Percentiles rank a stretch among this genome's conserved stretches.
Conservation (phyloP, 768 basidiomycete species). For the Mycena filopes region DNA sequence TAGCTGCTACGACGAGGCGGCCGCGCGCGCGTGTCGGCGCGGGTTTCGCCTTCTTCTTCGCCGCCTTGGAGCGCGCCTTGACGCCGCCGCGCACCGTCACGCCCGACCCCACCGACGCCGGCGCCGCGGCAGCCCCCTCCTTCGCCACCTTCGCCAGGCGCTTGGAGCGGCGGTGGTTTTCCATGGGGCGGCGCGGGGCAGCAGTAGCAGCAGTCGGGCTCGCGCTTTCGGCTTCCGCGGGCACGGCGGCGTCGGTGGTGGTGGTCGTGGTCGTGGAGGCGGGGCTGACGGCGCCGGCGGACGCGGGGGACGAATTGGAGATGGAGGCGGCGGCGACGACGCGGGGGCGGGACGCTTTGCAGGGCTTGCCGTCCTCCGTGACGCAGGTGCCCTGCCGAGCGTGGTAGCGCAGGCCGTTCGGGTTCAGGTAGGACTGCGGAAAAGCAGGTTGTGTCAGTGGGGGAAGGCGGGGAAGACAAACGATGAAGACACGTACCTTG, state of each 20-base stretch:
- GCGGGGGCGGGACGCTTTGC: conserved; percentile 1
- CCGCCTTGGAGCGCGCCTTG: neutral
- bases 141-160: neutral
- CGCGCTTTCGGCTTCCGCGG: neutral
- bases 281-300: conserved; percentile 1
- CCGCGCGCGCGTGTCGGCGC: no score
- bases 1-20: no score
- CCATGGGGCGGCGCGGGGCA: neutral
- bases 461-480: neutral
- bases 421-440: conserved; percentile 71
- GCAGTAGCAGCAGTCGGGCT: no score
- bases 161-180: neutral
- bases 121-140: neutral
- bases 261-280: neutral
- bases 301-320: neutral
- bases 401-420: conserved; percentile 76
- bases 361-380: conserved; percentile 41
- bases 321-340: neutral
- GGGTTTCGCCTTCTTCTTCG: neutral
- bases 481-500: conserved; percentile 1
- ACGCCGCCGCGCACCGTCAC: neutral
- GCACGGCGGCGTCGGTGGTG: neutral
- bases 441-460: neutral
- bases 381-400: conserved; percentile 74
- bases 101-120: no score